A percentile compares a stretch with the other conserved stretches of the same genome.
Evolutionary conservation across 495 filamentous ascomycete species (phyloP).

Genomic region (Aspergillus wentii): DNA sequence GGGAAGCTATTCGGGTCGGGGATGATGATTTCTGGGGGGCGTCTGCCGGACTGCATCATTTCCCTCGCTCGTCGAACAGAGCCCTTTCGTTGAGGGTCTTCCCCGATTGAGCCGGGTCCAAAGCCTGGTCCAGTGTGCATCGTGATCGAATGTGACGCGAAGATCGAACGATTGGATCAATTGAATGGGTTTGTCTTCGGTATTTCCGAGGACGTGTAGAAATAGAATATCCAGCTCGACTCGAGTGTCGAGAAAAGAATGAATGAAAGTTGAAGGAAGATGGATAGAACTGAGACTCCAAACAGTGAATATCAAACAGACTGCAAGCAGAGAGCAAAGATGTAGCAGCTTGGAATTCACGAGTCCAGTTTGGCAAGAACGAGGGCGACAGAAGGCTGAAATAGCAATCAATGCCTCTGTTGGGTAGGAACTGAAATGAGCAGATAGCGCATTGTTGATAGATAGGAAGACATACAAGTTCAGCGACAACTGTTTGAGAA

Average conservation of each 20-base stretch:
- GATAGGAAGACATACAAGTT: background rate
- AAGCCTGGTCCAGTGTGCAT: too few relatives aligned
- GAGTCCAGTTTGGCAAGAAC: conserved; percentile 14
- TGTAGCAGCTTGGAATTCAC: conserved; percentile 12
- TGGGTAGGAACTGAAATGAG: conserved; percentile 1
- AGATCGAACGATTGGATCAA: background rate
- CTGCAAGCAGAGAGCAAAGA: conserved; percentile 5
- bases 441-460: background rate
- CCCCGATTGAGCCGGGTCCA: conserved; percentile 6
- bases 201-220: background rate
- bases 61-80: conserved; percentile 48
- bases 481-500: conserved; percentile 4
- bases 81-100: conserved; percentile 21
- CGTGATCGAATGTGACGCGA: too few relatives aligned
- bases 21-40: conserved; percentile 21
- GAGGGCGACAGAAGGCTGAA: conserved; percentile 20
- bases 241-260: conserved; percentile 5
- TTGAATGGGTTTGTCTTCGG: background rate
- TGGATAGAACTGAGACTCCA: conserved; percentile 2
- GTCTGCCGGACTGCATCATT: conserved; percentile 46
- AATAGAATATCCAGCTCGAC: conserved; percentile 12
- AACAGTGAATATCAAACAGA: conserved; percentile 3
- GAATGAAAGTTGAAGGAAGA: conserved; percentile 2
- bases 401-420: conserved; percentile 38
- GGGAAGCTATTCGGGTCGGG: background rate